Conservation (phyloP, 371 early-diverging fungal species). For the Circinella minor region DNA sequence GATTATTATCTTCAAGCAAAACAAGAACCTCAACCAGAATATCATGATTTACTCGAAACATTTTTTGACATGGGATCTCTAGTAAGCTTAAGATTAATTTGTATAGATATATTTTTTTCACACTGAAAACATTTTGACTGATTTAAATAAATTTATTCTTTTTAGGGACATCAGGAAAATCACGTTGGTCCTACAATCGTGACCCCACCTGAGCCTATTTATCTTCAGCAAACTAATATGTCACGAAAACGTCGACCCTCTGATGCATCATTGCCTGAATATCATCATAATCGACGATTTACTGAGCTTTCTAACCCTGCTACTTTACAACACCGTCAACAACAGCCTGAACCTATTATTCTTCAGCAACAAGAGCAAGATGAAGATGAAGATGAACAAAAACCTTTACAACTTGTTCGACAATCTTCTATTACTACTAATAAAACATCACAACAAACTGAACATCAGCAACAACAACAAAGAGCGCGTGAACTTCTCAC, state of each 20-base stretch:
- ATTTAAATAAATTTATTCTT: not conserved
- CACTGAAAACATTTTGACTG: not conserved
- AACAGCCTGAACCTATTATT: not conserved
- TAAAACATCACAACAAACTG: not conserved
- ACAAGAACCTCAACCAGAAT: conserved; percentile 8
- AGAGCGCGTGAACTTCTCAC: conserved; percentile 74
- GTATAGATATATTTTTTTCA: not conserved
- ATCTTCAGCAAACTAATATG: conserved; percentile 4
- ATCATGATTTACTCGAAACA: conserved; percentile 8
- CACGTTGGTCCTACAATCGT: conserved; percentile 12
- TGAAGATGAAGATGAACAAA: not conserved
- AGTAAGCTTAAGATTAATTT: not conserved
- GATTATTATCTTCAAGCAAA: conserved; percentile 5
- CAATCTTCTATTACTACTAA: not conserved
- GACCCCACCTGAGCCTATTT: conserved; percentile 14
- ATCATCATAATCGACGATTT: conserved; percentile 5
- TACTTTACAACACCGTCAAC: not conserved
- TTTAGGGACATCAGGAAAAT: not conserved
- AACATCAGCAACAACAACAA: conserved; percentile 25
- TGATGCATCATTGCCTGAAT: conserved; percentile 9
- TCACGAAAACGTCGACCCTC: conserved; percentile 9
- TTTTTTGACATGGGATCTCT: conserved; percentile 10
- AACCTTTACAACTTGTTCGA: too few relatives aligned
- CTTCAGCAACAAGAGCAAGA: not conserved
- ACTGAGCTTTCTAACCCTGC: not conserved